A percentile compares a stretch with the other conserved stretches of the same genome.
Conservation (phyloP, 2,329 filamentous ascomycete genomes). For the Podosphaera aphanis region DNA sequence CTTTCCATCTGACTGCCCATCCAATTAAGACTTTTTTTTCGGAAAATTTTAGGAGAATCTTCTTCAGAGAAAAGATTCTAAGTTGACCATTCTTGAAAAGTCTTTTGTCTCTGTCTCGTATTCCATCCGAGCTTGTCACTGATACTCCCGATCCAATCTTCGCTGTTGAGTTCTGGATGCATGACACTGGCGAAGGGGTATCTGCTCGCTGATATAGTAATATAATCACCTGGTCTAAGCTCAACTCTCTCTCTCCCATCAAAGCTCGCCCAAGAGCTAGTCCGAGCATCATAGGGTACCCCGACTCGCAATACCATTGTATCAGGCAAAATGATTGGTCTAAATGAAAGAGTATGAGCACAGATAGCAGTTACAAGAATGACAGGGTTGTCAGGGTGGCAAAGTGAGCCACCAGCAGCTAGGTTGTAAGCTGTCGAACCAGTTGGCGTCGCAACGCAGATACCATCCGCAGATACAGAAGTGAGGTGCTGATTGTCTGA, state of each 20-base stretch:
- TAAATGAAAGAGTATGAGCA: constrained; percentile 81
- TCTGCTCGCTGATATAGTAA: constrained; percentile 58
- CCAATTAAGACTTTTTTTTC: no score
- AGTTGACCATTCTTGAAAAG: constrained; percentile 20
- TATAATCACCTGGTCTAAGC: constrained; percentile 56
- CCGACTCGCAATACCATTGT: constrained; percentile 83
- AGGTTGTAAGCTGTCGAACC: constrained; percentile 92
- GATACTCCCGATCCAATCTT: constrained; percentile 69
- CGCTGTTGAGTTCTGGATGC: constrained; percentile 40
- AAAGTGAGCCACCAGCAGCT: constrained; percentile 81
- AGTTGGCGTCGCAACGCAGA: constrained; percentile 84
- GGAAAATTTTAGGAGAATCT: no score
- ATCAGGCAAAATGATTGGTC: constrained; percentile 89
- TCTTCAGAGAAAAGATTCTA: neutral
- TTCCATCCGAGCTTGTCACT: constrained; percentile 64
- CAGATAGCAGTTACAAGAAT: constrained; percentile 89
- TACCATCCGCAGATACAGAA: constrained; percentile 73
- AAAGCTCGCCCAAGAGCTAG: constrained; percentile 90
- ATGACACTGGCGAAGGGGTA: constrained; percentile 64
- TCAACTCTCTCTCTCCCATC: constrained; percentile 80
- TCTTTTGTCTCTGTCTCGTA: constrained; percentile 53
- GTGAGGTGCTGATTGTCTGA: constrained; percentile 86
- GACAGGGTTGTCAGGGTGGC: constrained; percentile 87
- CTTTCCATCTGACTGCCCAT: no score
- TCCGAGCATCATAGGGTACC: constrained; percentile 81